A percentile compares a stretch with the other conserved stretches of the same genome.
Conservation (phyloP, 805 yeast genomes). For the Scheffersomyces lignosus region DNA sequence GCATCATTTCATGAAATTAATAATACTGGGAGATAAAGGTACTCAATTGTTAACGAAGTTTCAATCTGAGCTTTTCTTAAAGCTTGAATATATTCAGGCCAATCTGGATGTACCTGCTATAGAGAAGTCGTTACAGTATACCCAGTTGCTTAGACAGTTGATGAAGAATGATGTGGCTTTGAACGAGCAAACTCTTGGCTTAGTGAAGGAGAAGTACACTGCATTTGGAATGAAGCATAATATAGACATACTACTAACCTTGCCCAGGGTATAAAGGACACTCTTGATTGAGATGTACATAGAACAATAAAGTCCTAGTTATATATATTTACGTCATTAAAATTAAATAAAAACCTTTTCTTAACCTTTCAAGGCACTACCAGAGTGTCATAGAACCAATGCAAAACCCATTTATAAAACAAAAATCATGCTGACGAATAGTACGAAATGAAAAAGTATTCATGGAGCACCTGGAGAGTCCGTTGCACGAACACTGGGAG, state of each 20-base stretch:
- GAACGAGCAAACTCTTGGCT: constrained; percentile 3
- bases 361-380: too few relatives aligned
- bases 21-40: constrained; percentile 7
- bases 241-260: too few relatives aligned
- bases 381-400: too few relatives aligned
- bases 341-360: neutral
- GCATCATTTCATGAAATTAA: constrained; percentile 24
- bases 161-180: constrained; percentile 8
- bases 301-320: constrained; percentile 1
- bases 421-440: too few relatives aligned
- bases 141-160: constrained; percentile 21
- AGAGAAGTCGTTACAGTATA: constrained; percentile 13
- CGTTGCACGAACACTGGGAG: too few relatives aligned
- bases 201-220: neutral
- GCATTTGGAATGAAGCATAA: neutral
- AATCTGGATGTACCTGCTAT: neutral
- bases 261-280: too few relatives aligned
- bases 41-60: constrained; percentile 12
- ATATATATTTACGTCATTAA: too few relatives aligned
- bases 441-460: too few relatives aligned
- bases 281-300: constrained; percentile 3
- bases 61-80: constrained; percentile 18
- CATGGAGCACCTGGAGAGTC: too few relatives aligned
- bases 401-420: too few relatives aligned
- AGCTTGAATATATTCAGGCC: constrained; percentile 15